Base-by-base conservation (phyloP, 2,329 filamentous ascomycete genomes). In the Colletotrichum coccodes region DNA sequence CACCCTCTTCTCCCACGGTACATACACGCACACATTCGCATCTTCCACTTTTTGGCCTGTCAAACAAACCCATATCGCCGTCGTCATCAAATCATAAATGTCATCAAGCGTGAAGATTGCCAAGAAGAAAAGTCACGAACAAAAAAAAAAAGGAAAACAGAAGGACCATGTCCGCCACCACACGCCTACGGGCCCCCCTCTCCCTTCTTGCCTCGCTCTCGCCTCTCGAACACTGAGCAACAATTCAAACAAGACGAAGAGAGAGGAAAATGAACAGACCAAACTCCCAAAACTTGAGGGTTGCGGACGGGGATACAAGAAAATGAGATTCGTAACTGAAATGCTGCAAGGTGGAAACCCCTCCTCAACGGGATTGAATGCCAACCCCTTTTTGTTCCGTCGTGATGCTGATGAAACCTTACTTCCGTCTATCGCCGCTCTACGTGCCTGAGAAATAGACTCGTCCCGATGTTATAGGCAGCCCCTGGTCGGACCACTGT, bases 351-450 rank as follows among this genome's bases (percentile, higher is more conserved):
- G 47, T 23, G 28, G 42, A 62, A 52, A n/a, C n/a, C 26, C 42
- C 42, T 67, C 44, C 42, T 32, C 9, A 21, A 23, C 21, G 42
- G 52, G 44, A 58, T 40, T 64, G 44, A 52, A 46, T 34, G 42
- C 28, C 50, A 26, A 47, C 23, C 38, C 60, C 38, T 7, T 58
- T 68, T 64, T 64, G 44, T 40, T n/a, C 47, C 40, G 26, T 26
- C 50, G 18, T 56, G 54, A 66, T 49, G 61, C 66, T 49, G 47
- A 56, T 42, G 40, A 50, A 34, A 18, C 16, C 23, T 44, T 14
- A 23, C 30, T 23, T 23, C 36, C 46, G 26, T 66, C 54, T 66
- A 60, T 56, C 38, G n/a, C 11, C 53, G 28, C 61, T 60, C 18
- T 66, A 54, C 23, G 40, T 42, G 14, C 40, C 36, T 32, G 21